A percentile compares a stretch with the other conserved stretches of the same genome.
Evolutionary conservation across 202 grass and related monocot genomes (phyloP).

Genomic region (Panicum hallii): DNA sequence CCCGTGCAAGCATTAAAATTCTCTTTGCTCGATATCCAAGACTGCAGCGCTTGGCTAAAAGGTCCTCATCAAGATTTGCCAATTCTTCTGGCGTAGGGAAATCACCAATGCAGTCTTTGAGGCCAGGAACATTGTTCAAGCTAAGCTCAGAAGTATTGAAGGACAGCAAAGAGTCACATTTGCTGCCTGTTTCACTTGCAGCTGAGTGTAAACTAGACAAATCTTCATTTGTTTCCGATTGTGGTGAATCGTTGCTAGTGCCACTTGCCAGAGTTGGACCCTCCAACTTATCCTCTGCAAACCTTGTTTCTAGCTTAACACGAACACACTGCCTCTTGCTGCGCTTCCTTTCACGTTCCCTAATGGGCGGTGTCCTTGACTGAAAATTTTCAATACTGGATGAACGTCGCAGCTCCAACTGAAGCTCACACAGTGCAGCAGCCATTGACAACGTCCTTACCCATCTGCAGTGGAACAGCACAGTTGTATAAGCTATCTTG

Average conservation of each 20-base stretch:
- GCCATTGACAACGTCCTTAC: slow-evolving; percentile 74
- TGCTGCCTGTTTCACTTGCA: slow-evolving; percentile 30
- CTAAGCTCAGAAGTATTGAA: slow-evolving; percentile 32
- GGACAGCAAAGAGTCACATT: neutral
- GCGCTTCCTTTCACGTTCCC: slow-evolving; percentile 59
- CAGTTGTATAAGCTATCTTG: slow-evolving; percentile 1
- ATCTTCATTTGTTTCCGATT: slow-evolving; percentile 36
- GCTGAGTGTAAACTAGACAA: neutral
- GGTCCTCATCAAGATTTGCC: slow-evolving; percentile 54
- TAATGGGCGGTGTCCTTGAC: slow-evolving; percentile 66
- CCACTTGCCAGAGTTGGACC: neutral
- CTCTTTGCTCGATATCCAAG: slow-evolving; percentile 77
- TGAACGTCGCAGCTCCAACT: slow-evolving; percentile 48
- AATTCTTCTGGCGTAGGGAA: slow-evolving; percentile 77
- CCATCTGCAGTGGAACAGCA: slow-evolving; percentile 57
- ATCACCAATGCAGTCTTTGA: slow-evolving; percentile 53
- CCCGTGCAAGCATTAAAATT: slow-evolving; percentile 72
- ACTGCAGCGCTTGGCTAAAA: slow-evolving; percentile 60
- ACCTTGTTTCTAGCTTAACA: slow-evolving; percentile 63
- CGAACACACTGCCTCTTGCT: slow-evolving; percentile 28
- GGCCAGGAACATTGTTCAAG: neutral
- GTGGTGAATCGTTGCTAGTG: neutral
- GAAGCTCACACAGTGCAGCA: slow-evolving; percentile 70
- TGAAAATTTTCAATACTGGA: slow-evolving; percentile 42
- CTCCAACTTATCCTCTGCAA: slow-evolving; percentile 42